Percentiles rank a stretch among this genome's conserved stretches.
Evolutionary conservation across 1,284 basidiomycete species (phyloP).

Genomic region (Bondarzewia mesenterica): DNA sequence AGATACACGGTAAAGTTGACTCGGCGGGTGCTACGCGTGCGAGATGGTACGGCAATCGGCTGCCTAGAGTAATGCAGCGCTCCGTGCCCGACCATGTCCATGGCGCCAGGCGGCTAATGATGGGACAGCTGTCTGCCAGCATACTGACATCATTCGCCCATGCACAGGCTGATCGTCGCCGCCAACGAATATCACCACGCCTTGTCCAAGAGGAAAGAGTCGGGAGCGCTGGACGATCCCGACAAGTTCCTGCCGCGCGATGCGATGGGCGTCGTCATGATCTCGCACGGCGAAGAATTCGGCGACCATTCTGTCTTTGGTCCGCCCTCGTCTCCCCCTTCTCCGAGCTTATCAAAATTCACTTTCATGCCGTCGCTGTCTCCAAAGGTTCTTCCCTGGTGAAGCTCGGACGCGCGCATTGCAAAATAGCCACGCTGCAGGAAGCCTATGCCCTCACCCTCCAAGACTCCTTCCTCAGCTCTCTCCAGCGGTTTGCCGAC

Average conservation of each 20-base stretch:
- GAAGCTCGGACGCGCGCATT: conserved; percentile 72
- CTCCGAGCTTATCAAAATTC: neutral
- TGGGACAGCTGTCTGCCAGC: neutral
- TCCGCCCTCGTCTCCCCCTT: conserved; percentile 22
- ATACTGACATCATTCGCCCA: neutral
- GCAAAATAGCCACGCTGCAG: conserved; percentile 73
- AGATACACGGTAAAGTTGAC: neutral
- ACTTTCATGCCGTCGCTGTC: neutral
- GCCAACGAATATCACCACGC: conserved; percentile 54
- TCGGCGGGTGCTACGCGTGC: no score
- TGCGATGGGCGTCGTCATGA: conserved; percentile 79
- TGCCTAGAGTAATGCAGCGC: no score
- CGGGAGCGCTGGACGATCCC: conserved; percentile 44
- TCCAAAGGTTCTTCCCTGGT: conserved; percentile 57
- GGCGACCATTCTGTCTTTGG: conserved; percentile 66
- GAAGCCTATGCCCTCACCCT: conserved; percentile 70
- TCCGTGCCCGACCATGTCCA: no score
- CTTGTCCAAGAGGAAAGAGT: conserved; percentile 60
- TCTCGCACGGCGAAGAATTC: conserved; percentile 76
- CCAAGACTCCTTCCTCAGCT: conserved; percentile 61
- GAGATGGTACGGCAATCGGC: no score
- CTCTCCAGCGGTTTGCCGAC: conserved; percentile 51
- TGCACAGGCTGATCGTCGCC: conserved; percentile 47
- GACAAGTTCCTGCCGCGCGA: conserved; percentile 70
- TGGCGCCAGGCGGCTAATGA: no score